A percentile compares a stretch with the other conserved stretches of the same genome.
Evolutionary conservation across 495 filamentous ascomycete genomes (phyloP).

Genomic region (Penicillium lagena): DNA sequence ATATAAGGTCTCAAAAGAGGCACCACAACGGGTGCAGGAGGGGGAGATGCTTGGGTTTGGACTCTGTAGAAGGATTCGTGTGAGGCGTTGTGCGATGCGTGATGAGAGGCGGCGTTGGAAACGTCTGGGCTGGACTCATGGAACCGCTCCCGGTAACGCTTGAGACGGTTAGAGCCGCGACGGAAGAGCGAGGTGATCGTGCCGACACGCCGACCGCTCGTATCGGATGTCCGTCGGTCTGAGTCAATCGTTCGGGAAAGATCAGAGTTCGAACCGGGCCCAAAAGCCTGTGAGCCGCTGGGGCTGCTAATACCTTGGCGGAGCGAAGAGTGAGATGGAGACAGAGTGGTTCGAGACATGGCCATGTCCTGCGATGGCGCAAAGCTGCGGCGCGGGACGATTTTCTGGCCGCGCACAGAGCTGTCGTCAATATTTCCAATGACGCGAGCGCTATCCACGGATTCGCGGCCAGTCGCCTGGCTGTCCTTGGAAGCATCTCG

Average conservation of each 20-base stretch:
- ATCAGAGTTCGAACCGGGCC: conserved; percentile 41
- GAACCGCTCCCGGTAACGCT: conserved; percentile 52
- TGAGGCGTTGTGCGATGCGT: conserved; percentile 42
- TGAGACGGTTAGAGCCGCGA: conserved; percentile 53
- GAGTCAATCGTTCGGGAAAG: conserved; percentile 32
- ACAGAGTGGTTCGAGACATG: conserved; percentile 49
- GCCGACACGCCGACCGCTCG: conserved; percentile 34
- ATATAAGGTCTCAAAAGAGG: conserved; percentile 36
- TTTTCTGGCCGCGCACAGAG: conserved; percentile 27
- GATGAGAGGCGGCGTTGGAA: conserved; percentile 45
- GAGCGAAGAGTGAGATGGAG: conserved; percentile 49
- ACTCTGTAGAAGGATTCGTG: conserved; percentile 66
- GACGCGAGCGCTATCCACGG: conserved; percentile 29
- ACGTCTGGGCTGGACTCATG: conserved; percentile 49
- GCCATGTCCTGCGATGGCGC: conserved; percentile 36
- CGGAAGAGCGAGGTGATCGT: conserved; percentile 68
- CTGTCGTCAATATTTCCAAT: conserved; percentile 32
- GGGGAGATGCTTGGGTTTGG: conserved; percentile 30
- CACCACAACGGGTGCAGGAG: conserved; percentile 19
- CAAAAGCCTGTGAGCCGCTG: conserved; percentile 49
- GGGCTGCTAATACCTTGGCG: conserved; percentile 44
- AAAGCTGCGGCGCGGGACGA: conserved; percentile 27
- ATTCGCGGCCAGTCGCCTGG: conserved; percentile 16
- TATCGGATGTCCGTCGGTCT: conserved; percentile 42
- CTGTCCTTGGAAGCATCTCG: conserved; percentile 23